Evolutionary conservation across 345 rosid species (phyloP), one percentile per base, ranked within the genome.

Genomic region (Linum tenue): DNA sequence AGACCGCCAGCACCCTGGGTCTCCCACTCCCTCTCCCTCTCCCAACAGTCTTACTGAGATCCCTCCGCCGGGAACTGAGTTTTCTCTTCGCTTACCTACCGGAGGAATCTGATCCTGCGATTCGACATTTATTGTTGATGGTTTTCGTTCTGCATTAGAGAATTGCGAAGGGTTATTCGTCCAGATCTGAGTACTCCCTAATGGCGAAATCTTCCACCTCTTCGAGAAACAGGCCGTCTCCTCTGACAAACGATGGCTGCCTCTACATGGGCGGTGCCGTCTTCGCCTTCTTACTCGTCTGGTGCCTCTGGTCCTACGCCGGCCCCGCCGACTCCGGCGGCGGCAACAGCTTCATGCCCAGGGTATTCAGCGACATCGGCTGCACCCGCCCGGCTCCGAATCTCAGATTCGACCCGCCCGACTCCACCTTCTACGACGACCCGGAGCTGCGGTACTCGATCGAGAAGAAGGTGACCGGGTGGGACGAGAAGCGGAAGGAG

Each of bases 401-500:
- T 72, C 69, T 75, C 62, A 62, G 63, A 22, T 65, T 65, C 71
- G 96, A 88, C 68, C 88, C 97, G 2, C 72, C 83, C 4, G 88
- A 79, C 6, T 44, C 65, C 57, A 87, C 83, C 31, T 94, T 83
- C 75, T 94, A 85, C 77, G 99, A 94, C 44, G 92, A 90, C 39
- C 92, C 86, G 6, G 84, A 77, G 35, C 22, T 94, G 70, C 70
- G 86, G 42, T 90, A 90, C 61, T 67, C 85, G 1, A 67, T 94
- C 10, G 97, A 77, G 15, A 81, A 77, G 75, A 72, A 82, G 37
- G 60, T 94, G 31, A 77, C 73, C 55, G 72, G 72, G 48, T 94
- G 99, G 99, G 95, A 90, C 72, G 84, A 79, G 85, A 94, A 90
- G 67, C 72, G 97, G 59, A 72, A 62, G 58, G 78, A 71, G 43